phyloP scores from a whole-genome alignment of 1,139 yeast genomes.

The Magnusiomyces ingens region DNA sequence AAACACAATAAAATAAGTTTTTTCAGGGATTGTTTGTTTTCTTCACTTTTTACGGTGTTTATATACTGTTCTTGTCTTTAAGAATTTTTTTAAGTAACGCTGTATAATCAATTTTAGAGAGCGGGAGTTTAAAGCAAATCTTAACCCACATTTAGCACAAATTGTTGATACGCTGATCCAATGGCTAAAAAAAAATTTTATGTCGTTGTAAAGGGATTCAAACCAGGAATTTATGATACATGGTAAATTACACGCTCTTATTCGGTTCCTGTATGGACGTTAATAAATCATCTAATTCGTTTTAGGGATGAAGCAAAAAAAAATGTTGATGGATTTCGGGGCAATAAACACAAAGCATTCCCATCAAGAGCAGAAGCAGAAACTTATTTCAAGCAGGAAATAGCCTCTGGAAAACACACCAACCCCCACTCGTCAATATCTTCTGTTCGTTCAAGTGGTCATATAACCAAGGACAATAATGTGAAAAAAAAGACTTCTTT shows the following conservation, averaged over 20 bases:
- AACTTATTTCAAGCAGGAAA: conserved; percentile 29
- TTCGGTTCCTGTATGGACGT: background rate
- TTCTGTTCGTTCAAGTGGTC: conserved; percentile 1
- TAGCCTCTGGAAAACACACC: background rate
- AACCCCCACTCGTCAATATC: conserved; percentile 5
- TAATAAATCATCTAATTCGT: background rate
- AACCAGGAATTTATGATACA: conserved; percentile 43
- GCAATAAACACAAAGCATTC: conserved; percentile 54
- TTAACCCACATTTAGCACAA: too few species aligned
- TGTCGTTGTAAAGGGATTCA: conserved; percentile 56
- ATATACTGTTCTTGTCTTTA: too few species aligned
- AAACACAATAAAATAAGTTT: too few species aligned
- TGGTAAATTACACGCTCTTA: conserved; percentile 45
- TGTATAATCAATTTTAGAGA: too few species aligned
- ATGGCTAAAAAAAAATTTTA: conserved; percentile 33
- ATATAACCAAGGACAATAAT: background rate
- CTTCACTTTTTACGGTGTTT: too few species aligned
- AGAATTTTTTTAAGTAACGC: too few species aligned
- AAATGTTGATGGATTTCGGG: conserved; percentile 47
- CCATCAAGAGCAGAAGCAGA: conserved; percentile 41
- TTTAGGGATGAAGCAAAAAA: conserved; percentile 19
- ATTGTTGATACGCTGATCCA: background rate
- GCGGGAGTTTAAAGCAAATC: too few species aligned
- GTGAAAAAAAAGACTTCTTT: background rate
- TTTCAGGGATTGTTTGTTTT: too few species aligned